Percentiles rank a stretch among this genome's conserved stretches.
Conservation (phyloP, 2,329 filamentous ascomycete species). For the Calycina herbarum region DNA sequence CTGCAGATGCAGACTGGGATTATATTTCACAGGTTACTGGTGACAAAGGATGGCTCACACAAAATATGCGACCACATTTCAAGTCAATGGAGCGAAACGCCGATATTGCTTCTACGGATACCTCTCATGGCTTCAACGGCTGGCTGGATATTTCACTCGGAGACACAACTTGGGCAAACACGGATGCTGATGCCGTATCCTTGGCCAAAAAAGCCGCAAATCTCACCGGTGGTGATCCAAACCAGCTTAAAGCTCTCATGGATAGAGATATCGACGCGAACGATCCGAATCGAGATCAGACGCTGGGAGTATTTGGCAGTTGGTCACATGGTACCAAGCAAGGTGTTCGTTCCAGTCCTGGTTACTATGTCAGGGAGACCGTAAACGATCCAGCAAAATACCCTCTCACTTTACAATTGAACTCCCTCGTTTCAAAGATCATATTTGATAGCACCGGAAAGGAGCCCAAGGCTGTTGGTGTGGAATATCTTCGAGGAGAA, state of each 20-base stretch:
- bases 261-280: constrained; percentile 10
- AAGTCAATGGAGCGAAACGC: constrained; percentile 14
- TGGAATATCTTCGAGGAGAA: constrained; percentile 45
- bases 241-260: constrained; percentile 13
- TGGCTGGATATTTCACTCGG: constrained; percentile 12
- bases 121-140: constrained; percentile 13
- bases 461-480: constrained; percentile 41
- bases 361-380: constrained; percentile 14
- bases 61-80: constrained; percentile 14
- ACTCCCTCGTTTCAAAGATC: constrained; percentile 43
- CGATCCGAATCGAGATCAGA: constrained; percentile 13
- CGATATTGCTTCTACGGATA: constrained; percentile 10
- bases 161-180: constrained; percentile 13
- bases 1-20: constrained; percentile 30
- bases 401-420: constrained; percentile 25
- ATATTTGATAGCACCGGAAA: constrained; percentile 38
- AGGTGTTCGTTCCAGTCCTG: constrained; percentile 12
- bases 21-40: constrained; percentile 29
- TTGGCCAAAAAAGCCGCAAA: constrained; percentile 12
- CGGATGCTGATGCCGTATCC: constrained; percentile 10
- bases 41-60: constrained; percentile 19
- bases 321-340: constrained; percentile 13
- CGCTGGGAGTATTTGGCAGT: constrained; percentile 9
- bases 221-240: constrained; percentile 5
- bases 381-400: constrained; percentile 19